These are phyloP conservation scores for Plasmodium blacklocki DNA, from an alignment of 169 alveolate genomes.

Conservation along the genomic window DNA sequence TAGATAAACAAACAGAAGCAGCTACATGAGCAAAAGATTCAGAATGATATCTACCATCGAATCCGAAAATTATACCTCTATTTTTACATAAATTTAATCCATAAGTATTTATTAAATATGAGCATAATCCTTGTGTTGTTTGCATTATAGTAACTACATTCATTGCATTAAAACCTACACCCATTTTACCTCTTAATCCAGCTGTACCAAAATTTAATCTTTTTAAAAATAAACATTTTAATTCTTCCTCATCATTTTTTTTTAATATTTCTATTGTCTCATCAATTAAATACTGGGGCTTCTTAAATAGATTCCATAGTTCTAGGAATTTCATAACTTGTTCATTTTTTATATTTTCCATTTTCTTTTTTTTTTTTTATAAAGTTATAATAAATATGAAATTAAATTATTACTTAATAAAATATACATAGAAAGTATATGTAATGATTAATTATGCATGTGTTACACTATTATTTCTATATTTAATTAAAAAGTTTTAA, in stretches of 20 bases:
- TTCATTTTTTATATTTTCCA: slow-evolving; percentile 11
- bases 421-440: not conserved
- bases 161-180: slow-evolving; percentile 87
- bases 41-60: slow-evolving; percentile 89
- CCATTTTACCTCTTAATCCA: slow-evolving; percentile 88
- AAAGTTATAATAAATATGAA: not conserved
- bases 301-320: slow-evolving; percentile 40
- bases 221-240: slow-evolving; percentile 36
- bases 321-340: slow-evolving; percentile 15
- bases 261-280: slow-evolving; percentile 41
- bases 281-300: slow-evolving; percentile 56
- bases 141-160: slow-evolving; percentile 88
- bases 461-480: too few relatives aligned
- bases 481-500: too few relatives aligned
- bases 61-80: slow-evolving; percentile 89
- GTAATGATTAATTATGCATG: too few relatives aligned
- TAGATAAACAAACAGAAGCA: slow-evolving; percentile 88
- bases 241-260: slow-evolving; percentile 35
- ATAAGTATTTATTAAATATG: slow-evolving; percentile 80
- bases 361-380: not conserved
- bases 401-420: not conserved
- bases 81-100: slow-evolving; percentile 80
- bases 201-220: slow-evolving; percentile 84
- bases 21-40: slow-evolving; percentile 86
- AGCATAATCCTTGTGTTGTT: slow-evolving; percentile 89